These are phyloP conservation scores for Claviceps maximensis DNA, from an alignment of 2,329 filamentous ascomycete species.

Conservation along the genomic window DNA sequence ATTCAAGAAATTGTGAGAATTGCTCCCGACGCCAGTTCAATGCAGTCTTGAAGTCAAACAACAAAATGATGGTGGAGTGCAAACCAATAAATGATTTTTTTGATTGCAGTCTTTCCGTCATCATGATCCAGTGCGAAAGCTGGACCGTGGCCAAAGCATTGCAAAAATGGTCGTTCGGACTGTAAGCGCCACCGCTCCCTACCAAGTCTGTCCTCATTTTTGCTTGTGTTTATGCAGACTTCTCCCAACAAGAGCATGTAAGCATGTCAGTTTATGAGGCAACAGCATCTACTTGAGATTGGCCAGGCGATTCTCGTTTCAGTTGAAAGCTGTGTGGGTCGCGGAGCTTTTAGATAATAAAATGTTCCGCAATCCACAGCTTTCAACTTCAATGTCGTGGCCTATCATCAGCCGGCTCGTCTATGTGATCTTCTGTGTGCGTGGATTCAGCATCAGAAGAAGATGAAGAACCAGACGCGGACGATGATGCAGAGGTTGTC, in stretches of 20 bases:
- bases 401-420: not conserved
- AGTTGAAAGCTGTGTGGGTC: not conserved
- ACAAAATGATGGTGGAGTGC: not conserved
- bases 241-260: not conserved
- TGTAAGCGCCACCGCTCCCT: no score
- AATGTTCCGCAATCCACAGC: no score
- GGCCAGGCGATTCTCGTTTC: not conserved
- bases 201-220: no score
- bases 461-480: constrained; percentile 12
- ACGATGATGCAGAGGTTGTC: constrained; percentile 14
- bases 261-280: not conserved
- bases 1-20: not conserved
- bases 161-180: not conserved
- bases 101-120: not conserved
- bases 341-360: not conserved
- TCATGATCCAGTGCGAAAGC: not conserved
- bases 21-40: constrained; percentile 5
- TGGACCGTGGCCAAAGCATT: constrained; percentile 3
- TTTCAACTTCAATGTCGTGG: not conserved
- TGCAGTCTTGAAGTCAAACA: constrained; percentile 5
- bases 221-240: not conserved
- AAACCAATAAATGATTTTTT: not conserved
- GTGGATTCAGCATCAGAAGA: constrained; percentile 26
- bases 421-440: constrained; percentile 13
- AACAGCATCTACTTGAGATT: not conserved